A percentile compares a stretch with the other conserved stretches of the same genome.
These are phyloP conservation scores for Puccinia coronata DNA, from an alignment of 1,284 basidiomycete species.

Conservation along the genomic window DNA sequence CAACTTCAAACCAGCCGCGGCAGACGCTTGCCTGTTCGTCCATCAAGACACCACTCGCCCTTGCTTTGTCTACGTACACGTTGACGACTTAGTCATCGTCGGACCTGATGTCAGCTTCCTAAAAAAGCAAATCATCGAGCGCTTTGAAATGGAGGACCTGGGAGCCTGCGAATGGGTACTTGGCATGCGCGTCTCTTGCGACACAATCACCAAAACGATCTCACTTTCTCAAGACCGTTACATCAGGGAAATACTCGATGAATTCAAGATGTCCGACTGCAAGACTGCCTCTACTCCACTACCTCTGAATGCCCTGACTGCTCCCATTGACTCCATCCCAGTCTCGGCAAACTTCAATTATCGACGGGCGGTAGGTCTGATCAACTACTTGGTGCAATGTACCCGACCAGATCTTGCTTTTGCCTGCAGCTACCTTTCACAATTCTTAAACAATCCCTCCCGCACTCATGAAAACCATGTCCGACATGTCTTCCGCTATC, in stretches of 20 bases:
- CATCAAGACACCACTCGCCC: background rate
- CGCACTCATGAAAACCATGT: background rate
- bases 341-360: background rate
- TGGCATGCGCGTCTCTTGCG: background rate
- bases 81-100: slow-evolving; percentile 25
- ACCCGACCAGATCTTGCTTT: slow-evolving; percentile 22
- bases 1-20: background rate
- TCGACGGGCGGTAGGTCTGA: background rate
- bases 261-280: background rate
- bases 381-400: too few species aligned
- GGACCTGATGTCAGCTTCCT: background rate
- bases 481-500: slow-evolving; percentile 6
- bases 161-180: background rate
- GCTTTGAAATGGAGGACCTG: slow-evolving; percentile 34
- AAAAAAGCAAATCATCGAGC: background rate
- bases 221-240: slow-evolving; percentile 1
- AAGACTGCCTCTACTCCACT: background rate
- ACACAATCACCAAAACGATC: background rate
- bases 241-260: too few species aligned
- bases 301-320: background rate
- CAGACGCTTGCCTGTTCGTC: slow-evolving; percentile 4
- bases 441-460: background rate
- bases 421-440: slow-evolving; percentile 3
- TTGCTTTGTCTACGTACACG: slow-evolving; percentile 21
- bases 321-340: background rate